A percentile compares a stretch with the other conserved stretches of the same genome.
Evolutionary conservation across 129 eudicot species (phyloP).

Genomic region (Flaveria brownii): DNA sequence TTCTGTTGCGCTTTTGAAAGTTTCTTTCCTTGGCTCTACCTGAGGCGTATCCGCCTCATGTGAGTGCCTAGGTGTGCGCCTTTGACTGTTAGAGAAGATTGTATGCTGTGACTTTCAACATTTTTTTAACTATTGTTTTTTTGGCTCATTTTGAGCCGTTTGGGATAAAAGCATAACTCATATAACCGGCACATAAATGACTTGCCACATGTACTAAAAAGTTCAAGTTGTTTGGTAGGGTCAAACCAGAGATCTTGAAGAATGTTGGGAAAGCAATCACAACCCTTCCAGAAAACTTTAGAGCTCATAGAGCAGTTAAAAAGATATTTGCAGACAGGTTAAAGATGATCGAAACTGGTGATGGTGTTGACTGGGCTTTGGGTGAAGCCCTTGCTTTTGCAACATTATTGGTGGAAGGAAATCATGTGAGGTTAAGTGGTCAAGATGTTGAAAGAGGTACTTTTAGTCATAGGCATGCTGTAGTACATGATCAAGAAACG

Average conservation of each 20-base stretch:
- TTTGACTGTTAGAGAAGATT: too few species aligned
- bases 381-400: constrained; percentile 99
- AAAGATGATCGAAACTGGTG: constrained; percentile 44
- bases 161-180: background rate
- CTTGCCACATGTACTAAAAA: background rate
- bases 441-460: constrained; percentile 99
- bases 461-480: constrained; percentile 89
- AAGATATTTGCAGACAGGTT: constrained; percentile 77
- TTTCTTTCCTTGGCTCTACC: too few species aligned
- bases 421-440: constrained; percentile 93
- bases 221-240: constrained; percentile 42
- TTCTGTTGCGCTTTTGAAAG: too few species aligned
- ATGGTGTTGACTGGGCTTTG: constrained; percentile 95
- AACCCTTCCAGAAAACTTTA: constrained; percentile 71
- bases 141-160: background rate
- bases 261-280: constrained; percentile 81
- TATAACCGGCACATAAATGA: background rate
- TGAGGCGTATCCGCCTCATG: too few species aligned
- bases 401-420: constrained; percentile 86
- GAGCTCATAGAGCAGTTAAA: constrained; percentile 88
- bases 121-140: too few species aligned
- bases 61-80: too few species aligned
- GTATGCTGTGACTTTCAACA: too few species aligned
- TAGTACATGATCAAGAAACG: constrained; percentile 91
- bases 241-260: constrained; percentile 85